Base-by-base conservation (phyloP, 768 basidiomycete species). In the Russula sp. region DNA sequence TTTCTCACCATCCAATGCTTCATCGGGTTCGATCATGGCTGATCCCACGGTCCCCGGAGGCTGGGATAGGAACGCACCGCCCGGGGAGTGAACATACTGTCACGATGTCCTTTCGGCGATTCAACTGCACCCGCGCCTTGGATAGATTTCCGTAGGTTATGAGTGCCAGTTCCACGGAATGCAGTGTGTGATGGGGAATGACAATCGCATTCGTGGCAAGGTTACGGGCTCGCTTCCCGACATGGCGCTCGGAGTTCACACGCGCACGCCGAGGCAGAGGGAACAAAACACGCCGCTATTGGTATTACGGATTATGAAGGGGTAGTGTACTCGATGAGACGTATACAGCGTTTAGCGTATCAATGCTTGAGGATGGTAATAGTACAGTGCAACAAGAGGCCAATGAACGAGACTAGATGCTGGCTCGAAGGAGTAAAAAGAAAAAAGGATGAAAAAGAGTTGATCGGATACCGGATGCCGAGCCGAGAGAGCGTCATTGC, bases 271-370 rank as follows among this genome's bases (percentile, higher is more conserved):
- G 34, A 34, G 6, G 51, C 9, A 20, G 47, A 22, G n/a, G 3
- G 8, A 13, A 34, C 10, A 34, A 52, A 47, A 45, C 14, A 50
- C 35, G 4, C 22, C 41, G 43, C 39, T 36, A 14, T 51, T 63
- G 25, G 29, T 42, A 63, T 59, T 59, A 63, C 18, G 34, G 38
- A 63, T 63, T 63, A 63, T 59, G 62, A 41, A 45, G 29, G 47
- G 3, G 29, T 63, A 63, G 20, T 36, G n/a, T 63, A 63, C 46
- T 48, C 45, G 20, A 63, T 16, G 29, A 25, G 38, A 58, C 49
- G 38, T 63, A 63, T 63, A 63, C 61, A 59, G 52, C 22, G 52
- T 54, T 42, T 63, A 63, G 58, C 52, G 62, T 63, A 63, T 54
- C 57, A 48, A 63, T 63, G 51, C 47, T 41, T 63, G 61, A n/a